Percentiles rank a stretch among this genome's conserved stretches.
These are phyloP conservation scores for Cubamyces sp. DNA, from an alignment of 768 basidiomycete genomes.

Conservation along the genomic window DNA sequence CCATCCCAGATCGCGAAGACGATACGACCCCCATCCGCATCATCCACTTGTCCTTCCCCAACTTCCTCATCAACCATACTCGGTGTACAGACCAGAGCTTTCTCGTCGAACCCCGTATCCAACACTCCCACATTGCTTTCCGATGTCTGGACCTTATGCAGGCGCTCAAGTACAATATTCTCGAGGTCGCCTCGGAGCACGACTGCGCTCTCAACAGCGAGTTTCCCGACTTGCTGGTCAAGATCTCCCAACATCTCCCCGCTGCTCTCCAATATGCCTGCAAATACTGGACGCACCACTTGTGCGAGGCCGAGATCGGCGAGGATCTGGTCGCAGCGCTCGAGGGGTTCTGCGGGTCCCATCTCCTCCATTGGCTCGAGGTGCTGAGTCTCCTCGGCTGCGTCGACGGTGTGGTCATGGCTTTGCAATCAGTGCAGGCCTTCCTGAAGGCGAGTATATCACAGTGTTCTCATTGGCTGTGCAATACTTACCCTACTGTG, in stretches of 20 bases:
- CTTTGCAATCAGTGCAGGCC: neutral
- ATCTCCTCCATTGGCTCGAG: slow-evolving; percentile 33
- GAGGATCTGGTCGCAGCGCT: neutral
- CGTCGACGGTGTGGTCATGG: neutral
- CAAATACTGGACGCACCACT: slow-evolving; percentile 17
- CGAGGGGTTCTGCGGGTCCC: slow-evolving; percentile 15
- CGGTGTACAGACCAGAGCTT: slow-evolving; percentile 22
- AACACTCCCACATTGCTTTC: neutral
- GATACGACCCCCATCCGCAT: slow-evolving; percentile 15
- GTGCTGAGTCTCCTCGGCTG: slow-evolving; percentile 9
- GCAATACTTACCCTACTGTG: no score
- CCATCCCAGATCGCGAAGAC: slow-evolving; percentile 7
- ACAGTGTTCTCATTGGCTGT: no score
- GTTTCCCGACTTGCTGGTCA: neutral
- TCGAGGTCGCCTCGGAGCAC: neutral
- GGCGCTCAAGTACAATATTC: slow-evolving; percentile 12
- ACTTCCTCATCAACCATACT: slow-evolving; percentile 22
- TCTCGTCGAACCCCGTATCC: neutral
- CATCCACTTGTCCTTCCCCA: slow-evolving; percentile 28
- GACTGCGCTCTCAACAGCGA: slow-evolving; percentile 5
- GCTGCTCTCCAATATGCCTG: slow-evolving; percentile 29
- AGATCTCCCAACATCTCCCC: slow-evolving; percentile 15
- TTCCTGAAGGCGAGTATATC: neutral
- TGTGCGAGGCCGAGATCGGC: slow-evolving; percentile 1
- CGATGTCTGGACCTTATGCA: neutral